These are phyloP conservation scores for Neckera pumila DNA, from an alignment of 225 moss, liverwort and hornwort species.

Conservation along the genomic window DNA sequence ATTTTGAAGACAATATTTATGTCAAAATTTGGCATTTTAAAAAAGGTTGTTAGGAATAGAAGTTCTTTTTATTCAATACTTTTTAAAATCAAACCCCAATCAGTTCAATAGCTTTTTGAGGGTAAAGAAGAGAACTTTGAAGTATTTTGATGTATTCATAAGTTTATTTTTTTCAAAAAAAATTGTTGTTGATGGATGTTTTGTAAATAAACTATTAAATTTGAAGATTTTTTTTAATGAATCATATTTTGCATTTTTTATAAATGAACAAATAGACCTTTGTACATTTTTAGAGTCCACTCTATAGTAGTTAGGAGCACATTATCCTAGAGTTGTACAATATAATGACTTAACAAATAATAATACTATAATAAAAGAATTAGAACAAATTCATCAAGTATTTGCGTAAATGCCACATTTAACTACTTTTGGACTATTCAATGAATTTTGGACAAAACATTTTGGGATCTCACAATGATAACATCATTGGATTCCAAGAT, in stretches of 20 bases:
- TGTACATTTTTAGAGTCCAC: not conserved
- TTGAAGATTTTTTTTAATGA: not conserved
- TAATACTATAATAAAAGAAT: not conserved
- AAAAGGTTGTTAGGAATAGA: not conserved
- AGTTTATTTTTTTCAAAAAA: not conserved
- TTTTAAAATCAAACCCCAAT: not conserved
- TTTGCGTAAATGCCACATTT: no score
- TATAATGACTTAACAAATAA: not conserved
- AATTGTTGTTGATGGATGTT: not conserved
- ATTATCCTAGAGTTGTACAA: not conserved
- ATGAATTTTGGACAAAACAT: no score
- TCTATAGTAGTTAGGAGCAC: not conserved
- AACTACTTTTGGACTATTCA: no score
- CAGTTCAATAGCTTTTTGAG: not conserved
- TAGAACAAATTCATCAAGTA: not conserved
- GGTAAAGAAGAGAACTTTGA: no score
- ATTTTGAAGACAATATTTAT: not conserved
- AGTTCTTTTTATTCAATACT: no score
- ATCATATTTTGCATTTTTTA: not conserved
- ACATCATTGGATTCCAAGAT: no score
- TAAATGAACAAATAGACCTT: not conserved
- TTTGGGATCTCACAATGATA: no score
- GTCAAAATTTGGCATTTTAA: not conserved
- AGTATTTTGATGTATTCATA: not conserved
- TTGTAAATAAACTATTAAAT: not conserved